A percentile compares a stretch with the other conserved stretches of the same genome.
Conservation (phyloP, 1,284 basidiomycete species). For the Wolfiporia cocos region DNA sequence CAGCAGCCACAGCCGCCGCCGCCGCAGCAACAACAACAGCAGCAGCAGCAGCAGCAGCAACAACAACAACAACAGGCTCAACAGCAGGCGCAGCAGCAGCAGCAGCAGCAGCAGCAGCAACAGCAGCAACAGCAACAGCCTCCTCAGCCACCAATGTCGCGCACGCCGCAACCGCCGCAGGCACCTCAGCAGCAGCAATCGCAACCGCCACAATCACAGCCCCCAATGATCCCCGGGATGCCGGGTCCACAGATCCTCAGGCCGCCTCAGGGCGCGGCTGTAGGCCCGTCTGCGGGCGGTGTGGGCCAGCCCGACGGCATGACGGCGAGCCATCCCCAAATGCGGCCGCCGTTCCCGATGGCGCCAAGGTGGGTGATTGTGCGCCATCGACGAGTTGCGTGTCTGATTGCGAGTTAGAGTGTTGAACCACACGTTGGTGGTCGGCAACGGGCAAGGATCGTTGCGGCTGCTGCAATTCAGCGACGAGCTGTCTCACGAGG, state of each 20-base stretch:
- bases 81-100: no score
- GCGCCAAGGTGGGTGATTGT: not conserved
- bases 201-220: no score
- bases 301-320: not conserved
- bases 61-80: no score
- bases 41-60: slow-evolving; percentile 15
- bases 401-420: no score
- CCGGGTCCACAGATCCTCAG: no score
- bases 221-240: no score
- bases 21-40: slow-evolving; percentile 18
- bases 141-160: not conserved
- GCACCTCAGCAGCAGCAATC: not conserved
- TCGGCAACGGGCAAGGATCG: slow-evolving; percentile 56
- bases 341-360: not conserved
- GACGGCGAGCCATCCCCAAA: not conserved
- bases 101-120: no score
- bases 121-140: slow-evolving; percentile 1
- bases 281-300: no score
- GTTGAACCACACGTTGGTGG: not conserved
- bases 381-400: no score
- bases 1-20: slow-evolving; percentile 1
- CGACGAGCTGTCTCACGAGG: slow-evolving; percentile 43
- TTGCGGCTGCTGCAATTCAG: slow-evolving; percentile 61
- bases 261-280: no score
- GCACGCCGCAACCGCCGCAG: not conserved